Evolutionary conservation across 75 land plant species (phyloP).

Genomic region (Adiantum capillusveneris): DNA sequence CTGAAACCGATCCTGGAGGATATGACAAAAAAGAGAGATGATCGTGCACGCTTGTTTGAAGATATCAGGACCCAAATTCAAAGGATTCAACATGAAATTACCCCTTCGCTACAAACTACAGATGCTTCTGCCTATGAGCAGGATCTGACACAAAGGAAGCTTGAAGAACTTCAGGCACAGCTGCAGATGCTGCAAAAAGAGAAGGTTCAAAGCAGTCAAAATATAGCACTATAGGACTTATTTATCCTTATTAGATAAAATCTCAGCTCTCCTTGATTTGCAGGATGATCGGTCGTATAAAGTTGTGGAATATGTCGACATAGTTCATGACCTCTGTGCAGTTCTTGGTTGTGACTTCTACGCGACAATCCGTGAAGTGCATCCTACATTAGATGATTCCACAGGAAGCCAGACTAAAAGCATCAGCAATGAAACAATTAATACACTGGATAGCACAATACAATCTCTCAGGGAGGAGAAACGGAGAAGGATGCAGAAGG

Average conservation of each 20-base stretch:
- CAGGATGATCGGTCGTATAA: conserved; percentile 36
- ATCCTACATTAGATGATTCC: conserved; percentile 28
- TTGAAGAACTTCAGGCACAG: conserved; percentile 44
- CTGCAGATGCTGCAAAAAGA: conserved; percentile 41
- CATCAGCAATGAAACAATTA: conserved; percentile 56
- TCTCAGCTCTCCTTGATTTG: too few relatives aligned
- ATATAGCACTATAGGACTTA: too few relatives aligned
- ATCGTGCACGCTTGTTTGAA: conserved; percentile 32
- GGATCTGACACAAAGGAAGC: conserved; percentile 42
- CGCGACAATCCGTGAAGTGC: conserved; percentile 21
- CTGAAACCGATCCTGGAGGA: conserved; percentile 40
- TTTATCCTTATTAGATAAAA: too few relatives aligned
- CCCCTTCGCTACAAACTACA: background rate
- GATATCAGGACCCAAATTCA: conserved; percentile 46
- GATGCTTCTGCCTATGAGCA: conserved; percentile 18
- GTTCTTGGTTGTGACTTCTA: conserved; percentile 20
- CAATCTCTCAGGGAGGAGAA: conserved; percentile 43
- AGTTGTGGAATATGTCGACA: conserved; percentile 22
- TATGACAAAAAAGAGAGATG: conserved; percentile 37
- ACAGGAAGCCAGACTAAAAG: conserved; percentile 27
- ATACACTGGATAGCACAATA: conserved; percentile 40
- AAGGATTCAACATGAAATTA: conserved; percentile 35
- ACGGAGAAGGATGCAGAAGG: conserved; percentile 58
- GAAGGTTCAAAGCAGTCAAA: conserved; percentile 23
- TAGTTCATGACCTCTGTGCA: conserved; percentile 19